phyloP scores from a whole-genome alignment of 176 grass and related monocot genomes.

The Echinochloa phyllopogon region DNA sequence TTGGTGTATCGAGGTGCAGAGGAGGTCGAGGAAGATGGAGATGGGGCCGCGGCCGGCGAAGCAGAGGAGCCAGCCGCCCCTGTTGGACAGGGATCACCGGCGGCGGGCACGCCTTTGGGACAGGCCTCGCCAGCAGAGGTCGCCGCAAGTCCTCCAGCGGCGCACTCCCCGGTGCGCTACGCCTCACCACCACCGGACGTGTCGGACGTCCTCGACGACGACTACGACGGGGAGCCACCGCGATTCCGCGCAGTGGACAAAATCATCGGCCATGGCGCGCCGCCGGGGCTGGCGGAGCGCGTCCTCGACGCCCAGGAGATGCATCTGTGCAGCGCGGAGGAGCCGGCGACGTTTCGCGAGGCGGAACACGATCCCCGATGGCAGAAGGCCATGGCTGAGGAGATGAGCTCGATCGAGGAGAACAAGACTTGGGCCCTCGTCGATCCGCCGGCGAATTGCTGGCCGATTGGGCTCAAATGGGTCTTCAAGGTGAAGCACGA shows the following conservation, averaged over 20 bases:
- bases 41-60: too few species aligned
- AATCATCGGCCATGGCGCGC: background rate
- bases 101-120: too few species aligned
- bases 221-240: background rate
- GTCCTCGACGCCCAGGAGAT: background rate
- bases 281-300: accelerated
- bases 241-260: background rate
- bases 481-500: background rate
- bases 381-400: background rate
- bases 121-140: too few species aligned
- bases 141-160: too few species aligned
- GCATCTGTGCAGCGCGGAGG: background rate
- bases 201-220: too few species aligned
- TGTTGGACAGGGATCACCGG: background rate
- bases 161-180: too few species aligned
- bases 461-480: background rate
- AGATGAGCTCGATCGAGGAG: background rate
- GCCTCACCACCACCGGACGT: too few species aligned
- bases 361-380: background rate
- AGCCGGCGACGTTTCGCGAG: background rate
- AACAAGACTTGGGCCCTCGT: background rate
- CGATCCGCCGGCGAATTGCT: background rate
- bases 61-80: too few species aligned
- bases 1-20: too few species aligned
- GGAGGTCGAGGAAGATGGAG: too few species aligned